A percentile compares a stretch with the other conserved stretches of the same genome.
Conservation (phyloP, 2,329 filamentous ascomycete genomes). For the Triangularia setosa region DNA sequence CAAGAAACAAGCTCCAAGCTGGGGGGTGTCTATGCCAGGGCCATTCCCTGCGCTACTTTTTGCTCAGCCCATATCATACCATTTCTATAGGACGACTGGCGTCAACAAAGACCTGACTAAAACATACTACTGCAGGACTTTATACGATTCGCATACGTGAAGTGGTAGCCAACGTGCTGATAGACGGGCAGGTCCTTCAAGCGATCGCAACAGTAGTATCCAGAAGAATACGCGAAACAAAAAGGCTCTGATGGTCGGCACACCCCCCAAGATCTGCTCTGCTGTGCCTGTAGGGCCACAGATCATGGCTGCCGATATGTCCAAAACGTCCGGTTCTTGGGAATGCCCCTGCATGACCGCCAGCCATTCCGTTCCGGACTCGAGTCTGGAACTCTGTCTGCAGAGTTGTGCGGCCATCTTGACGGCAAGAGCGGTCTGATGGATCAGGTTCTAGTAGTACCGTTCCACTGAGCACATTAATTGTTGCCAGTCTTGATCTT, state of each 20-base stretch:
- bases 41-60: not conserved
- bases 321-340: conserved; percentile 14
- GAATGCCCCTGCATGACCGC: conserved; percentile 11
- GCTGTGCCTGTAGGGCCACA: conserved; percentile 10
- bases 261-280: not conserved
- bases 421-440: not conserved
- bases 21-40: conserved; percentile 3
- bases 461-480: not conserved
- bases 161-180: not conserved
- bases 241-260: not conserved
- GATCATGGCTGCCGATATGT: conserved; percentile 14
- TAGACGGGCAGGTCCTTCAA: conserved; percentile 8
- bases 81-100: not conserved
- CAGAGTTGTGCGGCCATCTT: not conserved
- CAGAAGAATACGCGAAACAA: conserved; percentile 14
- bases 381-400: not conserved
- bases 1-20: conserved; percentile 15
- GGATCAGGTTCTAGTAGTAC: not conserved
- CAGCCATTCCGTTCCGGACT: conserved; percentile 2
- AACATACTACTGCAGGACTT: not conserved
- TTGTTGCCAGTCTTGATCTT: not conserved
- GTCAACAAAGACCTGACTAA: not conserved
- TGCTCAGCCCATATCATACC: not conserved
- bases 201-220: conserved; percentile 22
- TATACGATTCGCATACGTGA: not conserved